Percentiles rank a stretch among this genome's conserved stretches.
phyloP scores from a whole-genome alignment of 805 yeast species.

The Candida sakaeoensis region DNA sequence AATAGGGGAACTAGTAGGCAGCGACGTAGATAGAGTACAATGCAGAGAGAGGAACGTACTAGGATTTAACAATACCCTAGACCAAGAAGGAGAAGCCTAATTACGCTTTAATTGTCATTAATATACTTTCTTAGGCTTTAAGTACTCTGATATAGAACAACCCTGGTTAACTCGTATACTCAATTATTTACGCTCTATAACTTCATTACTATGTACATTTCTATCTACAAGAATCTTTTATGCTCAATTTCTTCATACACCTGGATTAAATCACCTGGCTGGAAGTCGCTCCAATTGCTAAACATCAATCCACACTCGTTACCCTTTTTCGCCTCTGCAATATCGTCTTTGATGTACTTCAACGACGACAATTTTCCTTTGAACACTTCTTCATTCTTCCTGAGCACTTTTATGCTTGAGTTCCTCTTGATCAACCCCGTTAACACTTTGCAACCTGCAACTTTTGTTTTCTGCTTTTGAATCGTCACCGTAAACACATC shows the following conservation, averaged over 20 bases:
- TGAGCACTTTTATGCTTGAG: slow-evolving; percentile 53
- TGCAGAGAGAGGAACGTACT: no score
- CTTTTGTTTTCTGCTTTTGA: slow-evolving; percentile 51
- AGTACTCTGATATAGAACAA: no score
- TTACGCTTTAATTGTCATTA: no score
- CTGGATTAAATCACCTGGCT: slow-evolving; percentile 73
- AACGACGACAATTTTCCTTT: slow-evolving; percentile 66
- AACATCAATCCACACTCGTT: slow-evolving; percentile 86
- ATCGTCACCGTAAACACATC: slow-evolving; percentile 68
- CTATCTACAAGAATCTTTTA: slow-evolving; percentile 31
- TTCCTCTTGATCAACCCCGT: slow-evolving; percentile 64
- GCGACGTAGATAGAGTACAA: no score
- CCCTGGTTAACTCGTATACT: no score
- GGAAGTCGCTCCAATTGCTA: slow-evolving; percentile 61
- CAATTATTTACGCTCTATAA: no score
- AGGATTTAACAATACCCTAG: no score
- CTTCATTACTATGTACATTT: not conserved
- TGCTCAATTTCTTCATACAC: slow-evolving; percentile 61
- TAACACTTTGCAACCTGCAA: slow-evolving; percentile 85
- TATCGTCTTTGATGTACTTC: slow-evolving; percentile 80
- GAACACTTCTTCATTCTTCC: slow-evolving; percentile 46
- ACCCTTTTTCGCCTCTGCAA: slow-evolving; percentile 73
- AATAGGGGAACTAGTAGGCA: no score
- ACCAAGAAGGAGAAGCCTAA: no score
- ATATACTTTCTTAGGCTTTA: no score